Conservation (phyloP, 2,329 filamentous ascomycete genomes). For the Calonectria pseudoreteaudii region DNA sequence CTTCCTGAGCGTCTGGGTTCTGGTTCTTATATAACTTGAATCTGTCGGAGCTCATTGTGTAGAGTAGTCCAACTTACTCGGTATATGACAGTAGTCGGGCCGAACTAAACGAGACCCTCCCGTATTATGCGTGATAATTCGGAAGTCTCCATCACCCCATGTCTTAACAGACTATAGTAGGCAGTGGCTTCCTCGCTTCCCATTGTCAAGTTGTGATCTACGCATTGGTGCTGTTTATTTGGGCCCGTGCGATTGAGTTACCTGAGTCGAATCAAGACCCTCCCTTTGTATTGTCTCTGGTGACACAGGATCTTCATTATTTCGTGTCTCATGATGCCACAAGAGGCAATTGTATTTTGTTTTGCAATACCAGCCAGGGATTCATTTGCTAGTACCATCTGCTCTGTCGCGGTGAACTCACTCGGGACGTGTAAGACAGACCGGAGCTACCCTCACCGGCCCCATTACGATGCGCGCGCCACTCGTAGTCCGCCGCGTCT, state of each 20-base stretch:
- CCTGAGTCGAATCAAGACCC: not conserved
- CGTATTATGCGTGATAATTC: not conserved
- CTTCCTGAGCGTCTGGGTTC: not conserved
- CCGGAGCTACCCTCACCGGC: not conserved
- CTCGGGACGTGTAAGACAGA: not conserved
- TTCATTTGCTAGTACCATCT: not conserved
- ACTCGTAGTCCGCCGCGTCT: too few species aligned
- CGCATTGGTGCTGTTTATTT: not conserved
- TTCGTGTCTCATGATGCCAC: not conserved
- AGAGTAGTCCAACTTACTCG: not conserved
- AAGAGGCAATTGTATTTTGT: not conserved
- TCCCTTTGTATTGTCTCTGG: not conserved
- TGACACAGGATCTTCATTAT: not conserved
- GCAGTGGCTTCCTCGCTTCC: not conserved
- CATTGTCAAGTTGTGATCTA: too few species aligned
- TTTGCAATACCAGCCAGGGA: not conserved
- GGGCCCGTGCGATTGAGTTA: not conserved
- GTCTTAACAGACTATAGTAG: not conserved
- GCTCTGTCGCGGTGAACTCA: not conserved
- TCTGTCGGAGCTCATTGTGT: not conserved
- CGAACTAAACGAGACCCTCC: not conserved
- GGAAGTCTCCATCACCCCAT: not conserved
- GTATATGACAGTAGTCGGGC: not conserved
- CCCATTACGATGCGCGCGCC: too few species aligned
- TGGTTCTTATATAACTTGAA: not conserved